These are phyloP conservation scores for Trichoderma parareesei DNA, from an alignment of 495 filamentous ascomycete genomes.

Conservation along the genomic window DNA sequence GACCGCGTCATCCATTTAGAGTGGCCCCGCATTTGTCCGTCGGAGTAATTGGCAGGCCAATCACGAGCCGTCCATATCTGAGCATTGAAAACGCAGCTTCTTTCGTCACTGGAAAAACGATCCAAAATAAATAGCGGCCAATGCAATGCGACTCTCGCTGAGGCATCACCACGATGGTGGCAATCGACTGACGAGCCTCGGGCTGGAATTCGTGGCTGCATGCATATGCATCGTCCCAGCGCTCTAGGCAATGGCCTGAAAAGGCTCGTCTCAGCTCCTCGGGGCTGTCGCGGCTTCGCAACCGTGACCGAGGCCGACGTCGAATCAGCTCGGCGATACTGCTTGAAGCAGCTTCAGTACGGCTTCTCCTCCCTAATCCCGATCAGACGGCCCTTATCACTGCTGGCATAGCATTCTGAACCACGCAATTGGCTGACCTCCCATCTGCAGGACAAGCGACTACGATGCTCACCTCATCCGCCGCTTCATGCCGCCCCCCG, in stretches of 20 bases:
- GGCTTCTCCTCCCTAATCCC: background rate
- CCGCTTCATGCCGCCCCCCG: conserved; percentile 65
- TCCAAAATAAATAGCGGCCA: background rate
- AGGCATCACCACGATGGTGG: conserved; percentile 13
- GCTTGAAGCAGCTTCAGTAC: conserved; percentile 39
- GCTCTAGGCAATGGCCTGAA: conserved; percentile 6
- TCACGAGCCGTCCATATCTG: background rate
- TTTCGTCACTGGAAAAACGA: background rate
- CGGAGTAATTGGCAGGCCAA: background rate
- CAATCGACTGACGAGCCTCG: background rate
- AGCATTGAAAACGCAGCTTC: background rate
- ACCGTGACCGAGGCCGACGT: conserved; percentile 33
- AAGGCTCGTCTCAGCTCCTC: conserved; percentile 8
- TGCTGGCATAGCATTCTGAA: background rate
- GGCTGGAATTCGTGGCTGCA: background rate
- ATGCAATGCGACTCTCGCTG: conserved; percentile 14
- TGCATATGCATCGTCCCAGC: conserved; percentile 9
- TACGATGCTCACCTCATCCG: conserved; percentile 79
- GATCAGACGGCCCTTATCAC: background rate
- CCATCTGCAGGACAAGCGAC: conserved; percentile 41
- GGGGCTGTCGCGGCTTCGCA: conserved; percentile 18
- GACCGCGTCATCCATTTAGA: conserved; percentile 4
- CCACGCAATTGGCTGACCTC: too few species aligned
- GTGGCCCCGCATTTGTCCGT: background rate
- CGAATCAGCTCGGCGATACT: conserved; percentile 40